These are phyloP conservation scores for Gossypium lobatum DNA, from an alignment of 441 rosid species.

Conservation along the genomic window DNA sequence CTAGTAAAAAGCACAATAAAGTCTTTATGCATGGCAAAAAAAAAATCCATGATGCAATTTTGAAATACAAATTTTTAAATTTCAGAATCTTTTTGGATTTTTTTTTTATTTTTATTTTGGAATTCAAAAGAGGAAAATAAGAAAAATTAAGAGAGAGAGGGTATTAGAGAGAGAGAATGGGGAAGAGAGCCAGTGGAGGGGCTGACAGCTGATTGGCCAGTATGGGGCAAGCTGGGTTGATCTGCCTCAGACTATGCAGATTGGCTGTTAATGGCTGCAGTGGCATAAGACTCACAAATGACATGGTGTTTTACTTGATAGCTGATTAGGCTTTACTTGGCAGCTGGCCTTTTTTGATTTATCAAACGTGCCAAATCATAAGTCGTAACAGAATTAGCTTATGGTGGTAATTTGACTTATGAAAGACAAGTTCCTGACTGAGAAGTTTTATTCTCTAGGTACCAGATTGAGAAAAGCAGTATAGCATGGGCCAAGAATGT, in stretches of 20 bases:
- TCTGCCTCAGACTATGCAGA: not conserved
- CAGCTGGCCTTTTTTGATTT: not conserved
- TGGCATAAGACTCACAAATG: not conserved
- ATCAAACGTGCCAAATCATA: not conserved
- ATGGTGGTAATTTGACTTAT: not conserved
- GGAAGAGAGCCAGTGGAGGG: not conserved
- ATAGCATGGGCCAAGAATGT: not conserved
- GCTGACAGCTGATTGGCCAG: not conserved
- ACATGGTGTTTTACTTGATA: not conserved
- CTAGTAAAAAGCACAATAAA: not conserved
- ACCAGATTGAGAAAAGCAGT: not conserved
- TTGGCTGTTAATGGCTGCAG: not conserved
- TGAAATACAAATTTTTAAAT: not conserved
- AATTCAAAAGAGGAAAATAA: not conserved
- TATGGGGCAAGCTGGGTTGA: not conserved
- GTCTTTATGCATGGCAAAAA: not conserved
- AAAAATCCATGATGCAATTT: not conserved
- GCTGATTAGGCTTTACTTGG: not conserved
- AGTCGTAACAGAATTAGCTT: not conserved
- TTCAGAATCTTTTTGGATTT: not conserved
- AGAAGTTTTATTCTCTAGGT: not conserved
- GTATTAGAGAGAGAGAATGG: not conserved
- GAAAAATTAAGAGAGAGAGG: not conserved
- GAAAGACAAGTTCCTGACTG: not conserved
- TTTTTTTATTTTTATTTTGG: not conserved